Conservation (phyloP, 441 rosid species). For the Arabidopsis hybrid region DNA sequence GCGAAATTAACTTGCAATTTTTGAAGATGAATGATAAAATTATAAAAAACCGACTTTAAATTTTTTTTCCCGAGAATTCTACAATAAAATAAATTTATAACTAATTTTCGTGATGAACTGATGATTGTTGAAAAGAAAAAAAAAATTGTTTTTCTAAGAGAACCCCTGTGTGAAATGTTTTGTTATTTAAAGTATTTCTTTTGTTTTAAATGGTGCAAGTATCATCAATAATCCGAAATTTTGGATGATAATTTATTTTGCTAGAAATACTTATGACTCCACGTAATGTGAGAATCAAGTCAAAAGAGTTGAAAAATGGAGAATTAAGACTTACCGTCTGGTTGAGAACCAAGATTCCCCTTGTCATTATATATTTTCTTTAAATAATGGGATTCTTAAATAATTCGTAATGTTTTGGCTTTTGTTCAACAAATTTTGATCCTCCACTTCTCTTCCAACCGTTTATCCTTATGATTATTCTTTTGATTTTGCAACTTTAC, state of each 20-base stretch:
- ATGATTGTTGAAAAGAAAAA: neutral
- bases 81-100: too few relatives aligned
- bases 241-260: neutral
- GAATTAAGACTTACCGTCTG: constrained; percentile 30
- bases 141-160: neutral
- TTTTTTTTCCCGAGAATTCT: too few relatives aligned
- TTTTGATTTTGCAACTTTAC: constrained; percentile 13
- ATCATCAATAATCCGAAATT: neutral
- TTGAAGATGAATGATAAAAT: neutral
- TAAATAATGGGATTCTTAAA: neutral
- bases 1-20: neutral
- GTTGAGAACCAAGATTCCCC: constrained; percentile 29
- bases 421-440: constrained; percentile 14
- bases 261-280: neutral
- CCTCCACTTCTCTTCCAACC: constrained; percentile 16
- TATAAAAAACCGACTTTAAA: neutral
- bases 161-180: neutral
- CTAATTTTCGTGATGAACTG: neutral
- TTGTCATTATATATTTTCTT: neutral
- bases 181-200: neutral
- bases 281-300: constrained; percentile 25
- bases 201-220: neutral
- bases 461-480: constrained; percentile 2
- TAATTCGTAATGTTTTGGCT: constrained; percentile 26
- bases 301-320: constrained; percentile 17